Conservation (phyloP, 2,329 filamentous ascomycete genomes). For the Lachnellula arida region DNA sequence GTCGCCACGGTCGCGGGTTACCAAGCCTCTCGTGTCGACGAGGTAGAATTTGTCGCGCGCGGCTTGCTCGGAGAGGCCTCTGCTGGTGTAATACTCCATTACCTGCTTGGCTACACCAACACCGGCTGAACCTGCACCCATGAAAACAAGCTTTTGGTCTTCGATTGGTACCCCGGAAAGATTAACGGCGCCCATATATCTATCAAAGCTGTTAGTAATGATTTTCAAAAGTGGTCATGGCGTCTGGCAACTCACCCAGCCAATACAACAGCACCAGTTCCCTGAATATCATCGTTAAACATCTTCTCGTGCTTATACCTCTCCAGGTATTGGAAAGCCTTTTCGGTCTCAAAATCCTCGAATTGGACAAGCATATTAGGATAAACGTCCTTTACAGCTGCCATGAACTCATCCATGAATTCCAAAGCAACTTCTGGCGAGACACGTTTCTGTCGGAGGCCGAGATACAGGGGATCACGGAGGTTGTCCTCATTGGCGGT, state of each 20-base stretch:
- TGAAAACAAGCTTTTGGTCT: conserved; percentile 92
- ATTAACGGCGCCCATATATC: conserved; percentile 69
- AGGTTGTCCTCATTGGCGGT: conserved; percentile 64
- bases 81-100: conserved; percentile 92
- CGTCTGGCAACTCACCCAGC: conserved; percentile 56
- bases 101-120: conserved; percentile 98
- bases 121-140: conserved; percentile 91
- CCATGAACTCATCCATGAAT: conserved; percentile 98
- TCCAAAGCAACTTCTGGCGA: conserved; percentile 74
- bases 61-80: conserved; percentile 81
- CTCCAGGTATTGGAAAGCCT: conserved; percentile 88
- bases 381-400: conserved; percentile 71
- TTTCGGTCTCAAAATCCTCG: conserved; percentile 91
- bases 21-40: conserved; percentile 93
- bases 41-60: conserved; percentile 94
- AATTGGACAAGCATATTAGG: conserved; percentile 76
- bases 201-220: conserved; percentile 30
- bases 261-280: conserved; percentile 91
- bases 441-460: conserved; percentile 78
- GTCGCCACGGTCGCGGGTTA: conserved; percentile 89
- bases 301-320: conserved; percentile 90
- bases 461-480: conserved; percentile 76
- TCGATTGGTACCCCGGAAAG: conserved; percentile 78
- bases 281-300: conserved; percentile 99
- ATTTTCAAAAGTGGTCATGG: too few species aligned